Evolutionary conservation across 2,329 filamentous ascomycete genomes (phyloP), one percentile per base, ranked within the genome.

Genomic region (Pseudomassariella vexata): DNA sequence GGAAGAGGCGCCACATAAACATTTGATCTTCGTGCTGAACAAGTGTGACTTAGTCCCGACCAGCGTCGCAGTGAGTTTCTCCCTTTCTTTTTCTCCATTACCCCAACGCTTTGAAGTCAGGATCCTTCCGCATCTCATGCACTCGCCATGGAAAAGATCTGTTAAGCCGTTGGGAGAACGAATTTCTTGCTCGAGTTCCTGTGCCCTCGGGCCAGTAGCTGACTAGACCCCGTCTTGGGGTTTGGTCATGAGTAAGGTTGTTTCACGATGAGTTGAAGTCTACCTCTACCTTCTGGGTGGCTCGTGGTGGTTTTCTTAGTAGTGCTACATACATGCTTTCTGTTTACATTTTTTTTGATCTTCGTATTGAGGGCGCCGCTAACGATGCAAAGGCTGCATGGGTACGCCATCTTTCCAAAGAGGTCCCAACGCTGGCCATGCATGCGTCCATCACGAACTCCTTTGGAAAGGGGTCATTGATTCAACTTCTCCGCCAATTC

Each of bases 111-210:
- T 67, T 63, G 33, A 71, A 66, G 88, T 92, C 87, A 94, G 92
- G 90, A 94, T 85, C 26, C 37, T 39, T 36, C 37, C 37, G 37
- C 37, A 36, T 70, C 76, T 80, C 72, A 54, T 68, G n/a, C 65
- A 77, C 57, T 64, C 70, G 61, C 71, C 59, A 79, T 92, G 85
- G 82, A 81, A 80, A 77, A 70, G 65, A 75, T 86, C 89, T 94
- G 92, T 98, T 98, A 98, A 85, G 87, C 83, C 83, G 79, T 86
- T 95, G 92, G 92, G 82, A 96, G 77, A 98, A 80, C 61, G 70
- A 95, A 56, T 53, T 59, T 70, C 70, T 69, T 66, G 72, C 79
- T 83, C 82, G 77, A 70, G 67, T 70, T 67, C 60, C 66, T 65
- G 60, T 67, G 70, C 72, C 64, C 75, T 76, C 67, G 76, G 76